A percentile compares a stretch with the other conserved stretches of the same genome.
These are phyloP conservation scores for Myxozyma sirexii DNA, from an alignment of 805 yeast species.

Conservation along the genomic window DNA sequence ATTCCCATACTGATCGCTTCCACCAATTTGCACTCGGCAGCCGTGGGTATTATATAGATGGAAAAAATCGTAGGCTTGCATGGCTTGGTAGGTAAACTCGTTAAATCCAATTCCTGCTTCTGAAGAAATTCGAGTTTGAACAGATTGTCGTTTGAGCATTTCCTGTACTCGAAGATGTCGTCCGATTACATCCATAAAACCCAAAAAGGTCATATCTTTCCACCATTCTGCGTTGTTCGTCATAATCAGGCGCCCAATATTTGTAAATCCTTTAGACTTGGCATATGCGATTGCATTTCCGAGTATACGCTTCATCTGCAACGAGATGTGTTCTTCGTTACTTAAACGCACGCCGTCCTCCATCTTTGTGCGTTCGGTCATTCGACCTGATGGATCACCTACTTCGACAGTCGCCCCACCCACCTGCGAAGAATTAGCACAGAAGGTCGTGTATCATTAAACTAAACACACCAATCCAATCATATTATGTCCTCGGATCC, in stretches of 20 bases:
- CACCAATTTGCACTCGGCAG: slow-evolving; percentile 82
- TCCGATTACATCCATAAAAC: slow-evolving; percentile 77
- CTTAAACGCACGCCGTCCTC: slow-evolving; percentile 52
- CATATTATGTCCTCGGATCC: slow-evolving; percentile 76
- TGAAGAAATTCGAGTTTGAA: slow-evolving; percentile 68
- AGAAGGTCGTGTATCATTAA: too few relatives aligned
- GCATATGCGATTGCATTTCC: slow-evolving; percentile 66
- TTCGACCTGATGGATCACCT: slow-evolving; percentile 95
- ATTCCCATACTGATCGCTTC: slow-evolving; percentile 98
- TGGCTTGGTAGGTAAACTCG: slow-evolving; percentile 88
- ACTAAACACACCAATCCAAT: slow-evolving; percentile 62
- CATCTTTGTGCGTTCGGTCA: slow-evolving; percentile 69
- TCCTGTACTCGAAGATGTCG: slow-evolving; percentile 75
- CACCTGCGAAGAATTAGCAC: slow-evolving; percentile 12
- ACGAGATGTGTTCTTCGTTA: slow-evolving; percentile 62
- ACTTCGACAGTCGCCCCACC: slow-evolving; percentile 96
- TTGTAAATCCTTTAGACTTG: slow-evolving; percentile 46
- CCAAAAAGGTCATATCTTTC: slow-evolving; percentile 72
- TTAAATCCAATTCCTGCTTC: slow-evolving; percentile 86
- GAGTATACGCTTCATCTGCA: slow-evolving; percentile 66
- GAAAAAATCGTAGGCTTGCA: slow-evolving; percentile 94
- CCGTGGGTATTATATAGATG: slow-evolving; percentile 62
- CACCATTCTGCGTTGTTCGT: slow-evolving; percentile 85
- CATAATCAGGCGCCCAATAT: slow-evolving; percentile 48
- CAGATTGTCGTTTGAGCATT: slow-evolving; percentile 88